phyloP scores from a whole-genome alignment of 2,329 filamentous ascomycete species.

The Aureobasidium sp. region DNA sequence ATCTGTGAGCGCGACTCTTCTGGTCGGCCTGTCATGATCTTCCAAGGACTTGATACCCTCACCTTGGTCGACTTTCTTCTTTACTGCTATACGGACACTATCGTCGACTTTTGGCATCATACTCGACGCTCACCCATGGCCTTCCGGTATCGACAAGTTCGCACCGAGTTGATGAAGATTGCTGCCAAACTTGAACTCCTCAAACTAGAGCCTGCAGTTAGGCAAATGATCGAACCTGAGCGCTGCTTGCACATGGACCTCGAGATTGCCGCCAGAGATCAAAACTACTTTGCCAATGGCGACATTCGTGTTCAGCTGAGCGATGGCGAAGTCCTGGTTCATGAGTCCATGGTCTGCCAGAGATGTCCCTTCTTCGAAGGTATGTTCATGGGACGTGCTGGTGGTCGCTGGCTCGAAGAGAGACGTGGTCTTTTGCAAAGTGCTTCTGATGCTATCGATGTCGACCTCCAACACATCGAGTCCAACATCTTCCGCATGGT shows the following conservation, averaged over 20 bases:
- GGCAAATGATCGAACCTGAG: constrained; percentile 60
- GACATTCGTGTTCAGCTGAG: constrained; percentile 74
- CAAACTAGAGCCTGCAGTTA: constrained; percentile 66
- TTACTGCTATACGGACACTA: constrained; percentile 69
- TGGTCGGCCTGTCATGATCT: constrained; percentile 50
- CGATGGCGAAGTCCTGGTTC: constrained; percentile 58
- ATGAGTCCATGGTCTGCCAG: constrained; percentile 70
- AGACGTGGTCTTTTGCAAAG: constrained; percentile 46
- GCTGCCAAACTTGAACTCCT: constrained; percentile 61
- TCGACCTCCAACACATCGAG: constrained; percentile 77
- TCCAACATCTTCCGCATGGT: constrained; percentile 68
- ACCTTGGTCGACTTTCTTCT: constrained; percentile 70
- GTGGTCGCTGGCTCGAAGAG: constrained; percentile 71
- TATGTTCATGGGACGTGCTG: constrained; percentile 79
- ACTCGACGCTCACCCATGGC: constrained; percentile 58
- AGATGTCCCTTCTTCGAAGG: constrained; percentile 89
- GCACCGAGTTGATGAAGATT: constrained; percentile 80
- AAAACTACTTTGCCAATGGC: constrained; percentile 64
- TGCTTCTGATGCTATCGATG: constrained; percentile 46
- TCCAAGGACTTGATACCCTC: constrained; percentile 65
- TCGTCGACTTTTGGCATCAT: constrained; percentile 82
- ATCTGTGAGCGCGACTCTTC: constrained; percentile 44
- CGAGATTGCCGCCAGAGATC: constrained; percentile 57
- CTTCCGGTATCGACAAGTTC: constrained; percentile 67
- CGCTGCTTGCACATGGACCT: constrained; percentile 62